Evolutionary conservation across 352 stramenopile species (phyloP).

Genomic region (Phytophthora podocarpi): DNA sequence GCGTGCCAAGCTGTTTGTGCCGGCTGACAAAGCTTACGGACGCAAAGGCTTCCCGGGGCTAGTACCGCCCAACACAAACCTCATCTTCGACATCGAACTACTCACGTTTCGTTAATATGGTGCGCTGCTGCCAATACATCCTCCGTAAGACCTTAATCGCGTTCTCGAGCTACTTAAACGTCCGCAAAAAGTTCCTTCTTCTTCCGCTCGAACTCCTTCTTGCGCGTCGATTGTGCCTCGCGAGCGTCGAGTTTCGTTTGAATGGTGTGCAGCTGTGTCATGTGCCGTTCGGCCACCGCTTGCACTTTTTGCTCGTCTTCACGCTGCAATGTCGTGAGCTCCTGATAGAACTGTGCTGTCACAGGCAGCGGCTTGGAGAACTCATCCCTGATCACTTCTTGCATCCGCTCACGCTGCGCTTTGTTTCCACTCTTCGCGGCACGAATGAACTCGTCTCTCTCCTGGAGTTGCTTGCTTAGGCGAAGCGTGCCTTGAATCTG

Average conservation of each 20-base stretch:
- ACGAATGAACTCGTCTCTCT: conserved; percentile 65
- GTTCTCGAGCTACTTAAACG: neutral
- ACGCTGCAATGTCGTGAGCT: conserved; percentile 27
- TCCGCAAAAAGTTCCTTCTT: conserved; percentile 57
- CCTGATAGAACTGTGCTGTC: conserved; percentile 42
- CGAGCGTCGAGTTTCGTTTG: conserved; percentile 58
- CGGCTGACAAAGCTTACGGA: conserved; percentile 85
- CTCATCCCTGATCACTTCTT: conserved; percentile 59
- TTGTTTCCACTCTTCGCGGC: conserved; percentile 48
- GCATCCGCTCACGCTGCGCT: conserved; percentile 50
- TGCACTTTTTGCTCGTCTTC: conserved; percentile 42
- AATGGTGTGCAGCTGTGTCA: conserved; percentile 56
- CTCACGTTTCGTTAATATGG: conserved; percentile 75
- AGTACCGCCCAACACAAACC: conserved; percentile 92
- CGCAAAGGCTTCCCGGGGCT: conserved; percentile 84
- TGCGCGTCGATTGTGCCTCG: conserved; percentile 44
- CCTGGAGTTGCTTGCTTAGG: conserved; percentile 63
- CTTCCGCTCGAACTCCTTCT: conserved; percentile 70
- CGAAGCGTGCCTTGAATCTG: conserved; percentile 69
- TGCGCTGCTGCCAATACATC: no score
- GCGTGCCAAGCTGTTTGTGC: conserved; percentile 87
- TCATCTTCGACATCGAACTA: conserved; percentile 94
- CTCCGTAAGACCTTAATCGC: neutral
- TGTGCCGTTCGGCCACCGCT: conserved; percentile 37
- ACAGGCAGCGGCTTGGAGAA: conserved; percentile 61